Percentiles rank a stretch among this genome's conserved stretches.
Conservation (phyloP, 2,329 filamentous ascomycete genomes). For the Penicillium capsulatum region DNA sequence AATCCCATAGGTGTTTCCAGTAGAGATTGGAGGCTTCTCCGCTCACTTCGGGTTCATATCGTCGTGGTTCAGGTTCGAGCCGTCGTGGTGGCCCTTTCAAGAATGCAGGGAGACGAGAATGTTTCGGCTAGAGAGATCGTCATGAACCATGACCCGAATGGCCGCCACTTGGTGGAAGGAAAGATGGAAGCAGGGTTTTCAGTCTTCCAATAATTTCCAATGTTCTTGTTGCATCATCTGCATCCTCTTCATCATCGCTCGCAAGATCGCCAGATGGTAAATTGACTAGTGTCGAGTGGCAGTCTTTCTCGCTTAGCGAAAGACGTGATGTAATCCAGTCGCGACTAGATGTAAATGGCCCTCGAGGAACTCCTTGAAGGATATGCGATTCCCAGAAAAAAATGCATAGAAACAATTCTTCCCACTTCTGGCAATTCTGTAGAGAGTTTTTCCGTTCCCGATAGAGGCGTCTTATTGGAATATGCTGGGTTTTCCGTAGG, state of each 20-base stretch:
- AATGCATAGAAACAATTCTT: constrained; percentile 15
- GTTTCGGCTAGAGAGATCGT: constrained; percentile 14
- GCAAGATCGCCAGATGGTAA: constrained; percentile 6
- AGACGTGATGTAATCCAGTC: constrained; percentile 15
- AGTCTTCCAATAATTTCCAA: constrained; percentile 7
- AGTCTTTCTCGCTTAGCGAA: constrained; percentile 8
- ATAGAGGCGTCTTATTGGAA: constrained; percentile 2
- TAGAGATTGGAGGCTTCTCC: constrained; percentile 10
- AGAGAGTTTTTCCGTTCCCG: constrained; percentile 1
- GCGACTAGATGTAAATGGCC: constrained; percentile 12
- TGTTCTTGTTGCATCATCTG: constrained; percentile 11
- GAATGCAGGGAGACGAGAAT: constrained; percentile 14
- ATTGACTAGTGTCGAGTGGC: constrained; percentile 6
- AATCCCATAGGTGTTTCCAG: constrained; percentile 13
- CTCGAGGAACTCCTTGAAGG: constrained; percentile 10
- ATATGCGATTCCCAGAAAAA: constrained; percentile 12
- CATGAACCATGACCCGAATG: constrained; percentile 10
- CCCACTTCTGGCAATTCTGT: constrained; percentile 3
- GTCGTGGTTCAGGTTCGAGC: constrained; percentile 6
- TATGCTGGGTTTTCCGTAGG: constrained; percentile 4
- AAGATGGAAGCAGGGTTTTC: constrained; percentile 4
- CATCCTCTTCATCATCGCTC: constrained; percentile 11
- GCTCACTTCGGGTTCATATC: constrained; percentile 1
- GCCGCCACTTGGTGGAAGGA: constrained; percentile 4
- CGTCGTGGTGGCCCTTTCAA: constrained; percentile 3